These are phyloP conservation scores for Austroboletus novae-zelandiae DNA, from an alignment of 1,284 basidiomycete species.

Conservation along the genomic window DNA sequence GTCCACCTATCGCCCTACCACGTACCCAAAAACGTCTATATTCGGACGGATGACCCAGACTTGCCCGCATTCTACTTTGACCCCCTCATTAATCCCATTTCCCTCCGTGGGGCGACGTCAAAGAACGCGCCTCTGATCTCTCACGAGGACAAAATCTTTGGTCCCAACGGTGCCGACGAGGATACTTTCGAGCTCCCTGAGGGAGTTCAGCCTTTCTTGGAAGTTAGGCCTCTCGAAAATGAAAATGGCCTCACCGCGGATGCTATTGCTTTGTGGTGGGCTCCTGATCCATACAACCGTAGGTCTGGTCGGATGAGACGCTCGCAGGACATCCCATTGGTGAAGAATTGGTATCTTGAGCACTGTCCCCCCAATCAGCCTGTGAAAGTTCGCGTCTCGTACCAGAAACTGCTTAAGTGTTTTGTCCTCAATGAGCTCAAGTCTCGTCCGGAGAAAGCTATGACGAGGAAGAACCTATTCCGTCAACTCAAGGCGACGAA, in stretches of 20 bases:
- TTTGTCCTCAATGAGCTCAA: constrained; percentile 95
- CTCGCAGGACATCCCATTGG: constrained; percentile 92
- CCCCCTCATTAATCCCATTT: constrained; percentile 96
- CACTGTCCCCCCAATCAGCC: constrained; percentile 96
- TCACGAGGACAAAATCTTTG: constrained; percentile 93
- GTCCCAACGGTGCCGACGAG: constrained; percentile 78
- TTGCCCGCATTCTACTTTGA: constrained; percentile 99
- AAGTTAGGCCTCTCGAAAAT: constrained; percentile 80
- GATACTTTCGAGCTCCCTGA: constrained; percentile 90
- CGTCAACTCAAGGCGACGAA: constrained; percentile 96
- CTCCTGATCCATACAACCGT: constrained; percentile 93
- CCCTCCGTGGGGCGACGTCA: constrained; percentile 78
- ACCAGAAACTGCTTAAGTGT: constrained; percentile 97
- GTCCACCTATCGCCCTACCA: constrained; percentile 94
- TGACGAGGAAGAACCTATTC: constrained; percentile 98
- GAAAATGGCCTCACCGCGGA: constrained; percentile 82
- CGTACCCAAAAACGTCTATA: constrained; percentile 95
- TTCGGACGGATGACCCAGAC: constrained; percentile 98
- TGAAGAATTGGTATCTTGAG: constrained; percentile 98
- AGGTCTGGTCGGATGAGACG: constrained; percentile 92
- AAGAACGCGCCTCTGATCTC: constrained; percentile 82
- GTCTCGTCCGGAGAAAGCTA: constrained; percentile 88
- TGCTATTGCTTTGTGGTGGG: constrained; percentile 98
- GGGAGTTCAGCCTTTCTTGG: constrained; percentile 80
- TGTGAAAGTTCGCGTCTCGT: constrained; percentile 98